A percentile compares a stretch with the other conserved stretches of the same genome.
Evolutionary conservation across 495 filamentous ascomycete species (phyloP).

Genomic region (Cercophora sp.): DNA sequence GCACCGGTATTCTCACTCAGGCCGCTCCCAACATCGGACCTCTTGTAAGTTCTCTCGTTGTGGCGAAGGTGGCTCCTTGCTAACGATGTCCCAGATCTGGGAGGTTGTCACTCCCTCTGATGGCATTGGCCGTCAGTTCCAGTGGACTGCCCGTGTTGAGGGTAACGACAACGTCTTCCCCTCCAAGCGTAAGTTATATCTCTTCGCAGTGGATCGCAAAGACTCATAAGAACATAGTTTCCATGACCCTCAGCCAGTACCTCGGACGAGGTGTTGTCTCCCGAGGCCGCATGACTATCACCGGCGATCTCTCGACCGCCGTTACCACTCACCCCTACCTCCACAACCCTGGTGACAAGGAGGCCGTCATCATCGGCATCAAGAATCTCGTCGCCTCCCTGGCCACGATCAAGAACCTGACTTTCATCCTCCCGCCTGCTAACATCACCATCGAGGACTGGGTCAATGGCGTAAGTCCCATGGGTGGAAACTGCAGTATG

Average conservation of each 20-base stretch:
- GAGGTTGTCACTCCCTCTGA: slow-evolving; percentile 55
- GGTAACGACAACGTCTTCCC: slow-evolving; percentile 37
- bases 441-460: slow-evolving; percentile 52
- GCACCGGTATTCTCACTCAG: slow-evolving; percentile 62
- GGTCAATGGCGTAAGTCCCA: slow-evolving; percentile 36
- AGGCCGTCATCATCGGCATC: slow-evolving; percentile 52
- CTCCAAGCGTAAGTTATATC: slow-evolving; percentile 26
- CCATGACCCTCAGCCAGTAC: slow-evolving; percentile 63
- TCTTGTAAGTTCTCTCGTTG: slow-evolving; percentile 37
- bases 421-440: slow-evolving; percentile 49
- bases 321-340: slow-evolving; percentile 54
- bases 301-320: slow-evolving; percentile 46
- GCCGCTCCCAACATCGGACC: slow-evolving; percentile 65
- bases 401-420: slow-evolving; percentile 51
- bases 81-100: slow-evolving; percentile 44
- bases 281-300: slow-evolving; percentile 59
- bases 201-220: neutral
- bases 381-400: slow-evolving; percentile 56
- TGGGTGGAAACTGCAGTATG: neutral
- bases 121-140: slow-evolving; percentile 60
- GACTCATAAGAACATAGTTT: slow-evolving; percentile 25
- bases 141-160: slow-evolving; percentile 63
- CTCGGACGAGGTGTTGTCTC: slow-evolving; percentile 59
- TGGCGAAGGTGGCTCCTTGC: neutral
- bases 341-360: slow-evolving; percentile 45